phyloP scores from a whole-genome alignment of 208 protist genomes.

The Crithidia bombi region DNA sequence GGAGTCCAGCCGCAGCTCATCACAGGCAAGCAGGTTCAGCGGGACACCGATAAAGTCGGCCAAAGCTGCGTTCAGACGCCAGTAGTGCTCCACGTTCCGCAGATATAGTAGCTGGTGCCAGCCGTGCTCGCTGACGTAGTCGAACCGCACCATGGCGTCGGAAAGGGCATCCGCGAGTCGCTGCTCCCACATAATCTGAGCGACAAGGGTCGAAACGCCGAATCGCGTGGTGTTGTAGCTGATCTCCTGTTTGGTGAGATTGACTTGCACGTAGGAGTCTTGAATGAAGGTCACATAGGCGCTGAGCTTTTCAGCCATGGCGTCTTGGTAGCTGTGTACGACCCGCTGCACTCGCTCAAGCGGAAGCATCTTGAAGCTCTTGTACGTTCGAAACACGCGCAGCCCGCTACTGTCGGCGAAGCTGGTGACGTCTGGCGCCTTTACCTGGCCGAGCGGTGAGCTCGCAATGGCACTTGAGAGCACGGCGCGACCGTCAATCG shows the following conservation, averaged over 20 bases:
- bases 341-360: constrained; percentile 73
- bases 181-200: constrained; percentile 75
- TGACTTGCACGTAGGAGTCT: constrained; percentile 76
- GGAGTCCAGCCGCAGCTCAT: constrained; percentile 56
- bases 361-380: constrained; percentile 71
- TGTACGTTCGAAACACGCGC: constrained; percentile 68
- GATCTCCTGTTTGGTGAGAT: constrained; percentile 48
- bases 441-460: neutral
- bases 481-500: constrained; percentile 9
- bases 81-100: constrained; percentile 81
- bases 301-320: constrained; percentile 67
- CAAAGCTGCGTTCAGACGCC: constrained; percentile 73
- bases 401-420: constrained; percentile 38
- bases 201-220: constrained; percentile 57
- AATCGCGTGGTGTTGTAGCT: constrained; percentile 57
- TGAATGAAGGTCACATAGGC: constrained; percentile 62
- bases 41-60: constrained; percentile 79
- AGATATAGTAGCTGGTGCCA: constrained; percentile 89
- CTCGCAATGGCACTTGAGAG: neutral
- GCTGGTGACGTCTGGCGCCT: constrained; percentile 4
- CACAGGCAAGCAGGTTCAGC: constrained; percentile 38
- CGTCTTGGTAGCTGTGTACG: constrained; percentile 64
- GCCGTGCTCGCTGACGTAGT: constrained; percentile 80
- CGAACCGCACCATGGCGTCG: constrained; percentile 57
- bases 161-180: constrained; percentile 61